These are phyloP conservation scores for Thinopyrum elongatum DNA, from an alignment of 176 grass and related monocot genomes.

Conservation along the genomic window DNA sequence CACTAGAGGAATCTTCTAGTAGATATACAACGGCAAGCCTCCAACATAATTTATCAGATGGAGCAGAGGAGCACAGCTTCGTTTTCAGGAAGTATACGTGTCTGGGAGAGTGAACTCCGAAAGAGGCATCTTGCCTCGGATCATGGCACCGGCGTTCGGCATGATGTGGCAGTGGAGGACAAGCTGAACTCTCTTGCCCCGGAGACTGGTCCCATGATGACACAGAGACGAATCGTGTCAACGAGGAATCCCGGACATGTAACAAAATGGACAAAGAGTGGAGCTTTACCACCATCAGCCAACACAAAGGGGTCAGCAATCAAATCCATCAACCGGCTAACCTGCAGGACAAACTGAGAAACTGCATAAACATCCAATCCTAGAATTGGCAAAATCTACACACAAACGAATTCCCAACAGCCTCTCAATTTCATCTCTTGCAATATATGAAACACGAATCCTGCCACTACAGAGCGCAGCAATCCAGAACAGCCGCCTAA, in stretches of 20 bases:
- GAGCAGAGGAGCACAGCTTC: background rate
- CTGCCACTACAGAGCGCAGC: too few relatives aligned
- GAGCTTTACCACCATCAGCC: background rate
- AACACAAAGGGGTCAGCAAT: too few relatives aligned
- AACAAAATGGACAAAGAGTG: background rate
- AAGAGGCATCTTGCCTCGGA: slow-evolving; percentile 20
- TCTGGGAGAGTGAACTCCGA: slow-evolving; percentile 44
- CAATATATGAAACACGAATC: too few relatives aligned
- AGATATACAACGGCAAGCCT: background rate
- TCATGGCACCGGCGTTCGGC: slow-evolving; percentile 42
- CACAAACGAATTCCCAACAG: too few relatives aligned
- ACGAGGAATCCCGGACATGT: background rate
- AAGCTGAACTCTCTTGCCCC: slow-evolving; percentile 37
- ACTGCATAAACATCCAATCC: too few relatives aligned
- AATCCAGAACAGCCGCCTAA: too few relatives aligned
- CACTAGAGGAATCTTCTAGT: background rate
- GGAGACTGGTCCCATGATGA: slow-evolving; percentile 40
- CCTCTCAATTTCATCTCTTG: too few relatives aligned
- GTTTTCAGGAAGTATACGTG: slow-evolving; percentile 30
- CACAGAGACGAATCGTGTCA: background rate
- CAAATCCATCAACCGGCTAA: too few relatives aligned
- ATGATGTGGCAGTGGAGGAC: slow-evolving; percentile 55
- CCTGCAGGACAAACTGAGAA: too few relatives aligned
- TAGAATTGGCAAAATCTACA: too few relatives aligned
- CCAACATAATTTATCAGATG: background rate